Percentiles rank a stretch among this genome's conserved stretches.
Evolutionary conservation across 176 grass and related monocot genomes (phyloP).

Genomic region (Typha latifolia): DNA sequence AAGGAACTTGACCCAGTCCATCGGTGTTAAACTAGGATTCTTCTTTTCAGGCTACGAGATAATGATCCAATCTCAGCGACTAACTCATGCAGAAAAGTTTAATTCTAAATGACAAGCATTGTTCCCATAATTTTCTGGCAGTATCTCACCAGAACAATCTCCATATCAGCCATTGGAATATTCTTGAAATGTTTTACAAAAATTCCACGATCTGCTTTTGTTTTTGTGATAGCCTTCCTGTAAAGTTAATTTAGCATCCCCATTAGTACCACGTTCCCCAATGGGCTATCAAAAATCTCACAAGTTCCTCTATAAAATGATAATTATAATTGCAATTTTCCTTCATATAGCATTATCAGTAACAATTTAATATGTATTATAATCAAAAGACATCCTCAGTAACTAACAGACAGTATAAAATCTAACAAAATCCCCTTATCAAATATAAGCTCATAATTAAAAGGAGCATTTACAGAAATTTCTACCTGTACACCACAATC

Average conservation of each 20-base stretch:
- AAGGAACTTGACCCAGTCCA: slow-evolving; percentile 97
- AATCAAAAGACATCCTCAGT: too few relatives aligned
- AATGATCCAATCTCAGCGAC: slow-evolving; percentile 13
- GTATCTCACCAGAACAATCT: slow-evolving; percentile 76
- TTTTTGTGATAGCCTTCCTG: slow-evolving; percentile 45
- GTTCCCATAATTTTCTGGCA: not conserved
- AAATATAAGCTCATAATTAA: too few relatives aligned
- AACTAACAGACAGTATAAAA: too few relatives aligned
- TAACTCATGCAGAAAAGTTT: not conserved
- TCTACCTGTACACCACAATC: slow-evolving; percentile 77
- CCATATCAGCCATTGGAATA: slow-evolving; percentile 98
- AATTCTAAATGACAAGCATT: not conserved
- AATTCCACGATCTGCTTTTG: slow-evolving; percentile 57
- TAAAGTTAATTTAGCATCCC: slow-evolving; percentile 1
- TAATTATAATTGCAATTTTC: too few relatives aligned
- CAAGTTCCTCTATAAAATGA: too few relatives aligned
- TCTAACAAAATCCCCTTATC: not conserved
- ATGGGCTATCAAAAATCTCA: too few relatives aligned
- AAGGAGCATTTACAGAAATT: not conserved
- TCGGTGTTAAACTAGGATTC: slow-evolving; percentile 93
- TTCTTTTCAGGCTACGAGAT: slow-evolving; percentile 93
- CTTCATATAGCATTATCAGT: too few relatives aligned
- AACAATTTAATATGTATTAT: too few relatives aligned
- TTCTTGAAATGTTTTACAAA: slow-evolving; percentile 91
- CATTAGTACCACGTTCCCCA: too few relatives aligned